Conservation (phyloP, 2,329 filamentous ascomycete genomes). For the Penicillium sp. region DNA sequence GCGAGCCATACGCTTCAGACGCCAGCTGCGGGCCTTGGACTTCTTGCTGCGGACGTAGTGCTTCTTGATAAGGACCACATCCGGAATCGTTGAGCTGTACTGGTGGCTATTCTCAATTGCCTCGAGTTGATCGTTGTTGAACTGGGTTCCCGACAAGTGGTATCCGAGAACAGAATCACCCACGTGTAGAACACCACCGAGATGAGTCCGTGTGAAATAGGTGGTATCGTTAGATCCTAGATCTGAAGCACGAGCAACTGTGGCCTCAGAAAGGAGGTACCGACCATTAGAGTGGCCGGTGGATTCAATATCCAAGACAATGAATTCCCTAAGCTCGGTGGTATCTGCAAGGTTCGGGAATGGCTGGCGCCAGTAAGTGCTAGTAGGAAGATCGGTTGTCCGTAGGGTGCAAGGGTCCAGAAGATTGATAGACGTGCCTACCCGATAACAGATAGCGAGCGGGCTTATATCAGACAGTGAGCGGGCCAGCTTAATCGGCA, state of each 20-base stretch:
- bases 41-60: conserved; percentile 85
- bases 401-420: conserved; percentile 90
- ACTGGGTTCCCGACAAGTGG: conserved; percentile 82
- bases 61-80: conserved; percentile 96
- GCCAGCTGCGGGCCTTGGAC: conserved; percentile 82
- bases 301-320: conserved; percentile 90
- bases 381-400: conserved; percentile 77
- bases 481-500: conserved; percentile 87
- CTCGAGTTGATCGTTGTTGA: conserved; percentile 85
- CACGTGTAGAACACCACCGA: conserved; percentile 79
- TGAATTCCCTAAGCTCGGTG: conserved; percentile 83
- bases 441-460: conserved; percentile 78
- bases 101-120: conserved; percentile 74
- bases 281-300: conserved; percentile 73
- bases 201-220: conserved; percentile 87
- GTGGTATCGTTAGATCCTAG: conserved; percentile 81
- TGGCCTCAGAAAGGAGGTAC: conserved; percentile 81
- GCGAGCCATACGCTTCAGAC: conserved; percentile 86
- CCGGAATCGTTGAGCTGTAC: conserved; percentile 77
- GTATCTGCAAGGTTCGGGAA: conserved; percentile 83
- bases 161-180: conserved; percentile 97
- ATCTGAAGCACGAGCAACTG: conserved; percentile 82
- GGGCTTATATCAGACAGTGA: conserved; percentile 85
- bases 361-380: conserved; percentile 86
- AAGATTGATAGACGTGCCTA: conserved; percentile 87